These are phyloP conservation scores for Aspergillus hancockii DNA, from an alignment of 495 filamentous ascomycete genomes.

Conservation along the genomic window DNA sequence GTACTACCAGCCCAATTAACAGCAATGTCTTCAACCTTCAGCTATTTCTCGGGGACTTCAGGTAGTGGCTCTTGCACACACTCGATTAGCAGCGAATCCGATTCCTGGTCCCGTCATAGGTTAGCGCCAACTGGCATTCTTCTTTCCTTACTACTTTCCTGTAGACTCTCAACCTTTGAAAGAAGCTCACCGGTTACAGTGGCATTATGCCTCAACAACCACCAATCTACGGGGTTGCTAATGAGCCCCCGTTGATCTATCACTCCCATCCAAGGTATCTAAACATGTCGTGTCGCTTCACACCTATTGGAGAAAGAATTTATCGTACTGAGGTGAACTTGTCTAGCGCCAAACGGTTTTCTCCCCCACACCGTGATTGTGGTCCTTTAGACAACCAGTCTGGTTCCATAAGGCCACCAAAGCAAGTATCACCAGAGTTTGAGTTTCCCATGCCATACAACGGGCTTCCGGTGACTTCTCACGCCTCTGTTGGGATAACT, in stretches of 20 bases:
- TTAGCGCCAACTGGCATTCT: constrained; percentile 34
- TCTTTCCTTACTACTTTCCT: constrained; percentile 2
- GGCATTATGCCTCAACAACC: constrained; percentile 37
- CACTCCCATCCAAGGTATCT: constrained; percentile 49
- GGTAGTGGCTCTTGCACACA: constrained; percentile 34
- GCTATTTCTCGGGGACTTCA: constrained; percentile 35
- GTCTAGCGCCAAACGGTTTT: constrained; percentile 38
- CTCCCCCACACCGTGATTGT: constrained; percentile 33
- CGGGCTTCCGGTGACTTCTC: constrained; percentile 31
- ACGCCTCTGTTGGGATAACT: constrained; percentile 36
- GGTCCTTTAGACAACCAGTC: constrained; percentile 32
- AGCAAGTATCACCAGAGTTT: constrained; percentile 31
- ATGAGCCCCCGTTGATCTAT: constrained; percentile 38
- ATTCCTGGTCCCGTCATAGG: constrained; percentile 45
- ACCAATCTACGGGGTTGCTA: constrained; percentile 34
- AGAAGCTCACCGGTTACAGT: constrained; percentile 35
- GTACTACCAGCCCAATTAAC: constrained; percentile 34
- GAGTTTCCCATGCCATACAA: constrained; percentile 36
- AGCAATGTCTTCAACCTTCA: constrained; percentile 35
- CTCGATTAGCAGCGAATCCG: constrained; percentile 36
- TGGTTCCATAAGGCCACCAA: constrained; percentile 20
- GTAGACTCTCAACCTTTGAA: constrained; percentile 3
- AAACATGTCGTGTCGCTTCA: constrained; percentile 17
- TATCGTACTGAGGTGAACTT: constrained; percentile 15
- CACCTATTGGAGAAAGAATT: constrained; percentile 4